Conservation (phyloP, 768 basidiomycete genomes). For the Cyclocybe aegerita region DNA sequence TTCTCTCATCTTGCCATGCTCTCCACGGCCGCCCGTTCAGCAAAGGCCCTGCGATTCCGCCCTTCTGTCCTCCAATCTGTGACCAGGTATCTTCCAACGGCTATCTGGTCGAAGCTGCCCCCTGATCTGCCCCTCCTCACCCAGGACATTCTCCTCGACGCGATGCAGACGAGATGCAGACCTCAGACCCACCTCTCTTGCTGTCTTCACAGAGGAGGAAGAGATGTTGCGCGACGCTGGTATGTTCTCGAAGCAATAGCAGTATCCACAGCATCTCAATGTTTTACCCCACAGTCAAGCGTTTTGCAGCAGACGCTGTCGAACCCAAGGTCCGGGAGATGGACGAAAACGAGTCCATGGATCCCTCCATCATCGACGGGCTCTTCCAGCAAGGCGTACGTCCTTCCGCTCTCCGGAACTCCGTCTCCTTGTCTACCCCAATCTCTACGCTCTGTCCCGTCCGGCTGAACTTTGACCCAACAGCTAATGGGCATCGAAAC, state of each 20-base stretch:
- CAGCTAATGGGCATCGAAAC: slow-evolving; percentile 99
- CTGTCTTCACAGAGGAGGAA: slow-evolving; percentile 92
- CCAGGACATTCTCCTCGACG: slow-evolving; percentile 39
- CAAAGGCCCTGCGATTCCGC: slow-evolving; percentile 13
- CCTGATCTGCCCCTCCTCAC: background rate
- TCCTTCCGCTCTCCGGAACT: slow-evolving; percentile 9
- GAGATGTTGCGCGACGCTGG: slow-evolving; percentile 90
- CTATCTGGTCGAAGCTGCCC: background rate
- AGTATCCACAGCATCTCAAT: background rate
- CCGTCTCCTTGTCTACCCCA: background rate
- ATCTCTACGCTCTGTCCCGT: background rate
- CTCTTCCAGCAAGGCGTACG: slow-evolving; percentile 94
- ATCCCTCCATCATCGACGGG: slow-evolving; percentile 79
- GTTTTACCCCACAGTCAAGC: slow-evolving; percentile 55
- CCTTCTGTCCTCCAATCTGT: slow-evolving; percentile 5
- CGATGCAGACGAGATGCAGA: slow-evolving; percentile 27
- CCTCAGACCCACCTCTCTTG: slow-evolving; percentile 54
- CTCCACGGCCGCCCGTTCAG: slow-evolving; percentile 22
- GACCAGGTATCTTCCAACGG: background rate
- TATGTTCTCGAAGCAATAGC: slow-evolving; percentile 30
- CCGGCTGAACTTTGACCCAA: background rate
- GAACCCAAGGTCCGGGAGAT: slow-evolving; percentile 92
- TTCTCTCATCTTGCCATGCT: slow-evolving; percentile 19
- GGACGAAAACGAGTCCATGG: slow-evolving; percentile 98
- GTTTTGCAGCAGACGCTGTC: slow-evolving; percentile 88